Percentiles rank a stretch among this genome's conserved stretches.
phyloP scores from a whole-genome alignment of 495 filamentous ascomycete species.

The Evansstolkia leycettana region DNA sequence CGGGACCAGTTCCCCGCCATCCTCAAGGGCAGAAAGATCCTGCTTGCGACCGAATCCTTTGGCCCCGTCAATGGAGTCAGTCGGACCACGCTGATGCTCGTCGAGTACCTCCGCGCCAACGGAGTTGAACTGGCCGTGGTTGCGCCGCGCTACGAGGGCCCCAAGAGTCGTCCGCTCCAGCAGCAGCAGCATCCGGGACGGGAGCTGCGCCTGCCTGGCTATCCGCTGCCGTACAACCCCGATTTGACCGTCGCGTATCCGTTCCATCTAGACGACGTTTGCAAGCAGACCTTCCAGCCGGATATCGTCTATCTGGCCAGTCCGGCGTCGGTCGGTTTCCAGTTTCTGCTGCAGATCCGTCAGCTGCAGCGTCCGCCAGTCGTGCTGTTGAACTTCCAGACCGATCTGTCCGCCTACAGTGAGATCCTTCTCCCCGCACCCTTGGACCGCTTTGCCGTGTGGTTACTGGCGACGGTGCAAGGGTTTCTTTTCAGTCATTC shows the following conservation, averaged over 20 bases:
- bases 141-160: conserved; percentile 35
- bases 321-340: conserved; percentile 51
- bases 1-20: conserved; percentile 28
- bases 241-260: conserved; percentile 52
- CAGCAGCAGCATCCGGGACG: conserved; percentile 7
- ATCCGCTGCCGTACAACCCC: conserved; percentile 52
- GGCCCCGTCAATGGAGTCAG: conserved; percentile 56
- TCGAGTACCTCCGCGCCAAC: conserved; percentile 45
- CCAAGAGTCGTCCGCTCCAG: conserved; percentile 1
- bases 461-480: conserved; percentile 41
- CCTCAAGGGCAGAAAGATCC: conserved; percentile 39
- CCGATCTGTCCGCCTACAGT: conserved; percentile 50
- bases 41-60: conserved; percentile 52
- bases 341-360: conserved; percentile 46
- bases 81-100: conserved; percentile 47
- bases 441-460: conserved; percentile 40
- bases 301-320: conserved; percentile 51
- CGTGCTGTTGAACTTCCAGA: conserved; percentile 52
- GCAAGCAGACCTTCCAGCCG: conserved; percentile 39
- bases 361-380: conserved; percentile 39
- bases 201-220: conserved; percentile 43
- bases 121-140: conserved; percentile 45
- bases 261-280: conserved; percentile 42
- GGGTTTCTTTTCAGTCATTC: conserved; percentile 45
- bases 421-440: conserved; percentile 47